Percentiles rank a stretch among this genome's conserved stretches.
phyloP scores from a whole-genome alignment of 2,329 filamentous ascomycete genomes.

The Gaeumannomyces sp. region DNA sequence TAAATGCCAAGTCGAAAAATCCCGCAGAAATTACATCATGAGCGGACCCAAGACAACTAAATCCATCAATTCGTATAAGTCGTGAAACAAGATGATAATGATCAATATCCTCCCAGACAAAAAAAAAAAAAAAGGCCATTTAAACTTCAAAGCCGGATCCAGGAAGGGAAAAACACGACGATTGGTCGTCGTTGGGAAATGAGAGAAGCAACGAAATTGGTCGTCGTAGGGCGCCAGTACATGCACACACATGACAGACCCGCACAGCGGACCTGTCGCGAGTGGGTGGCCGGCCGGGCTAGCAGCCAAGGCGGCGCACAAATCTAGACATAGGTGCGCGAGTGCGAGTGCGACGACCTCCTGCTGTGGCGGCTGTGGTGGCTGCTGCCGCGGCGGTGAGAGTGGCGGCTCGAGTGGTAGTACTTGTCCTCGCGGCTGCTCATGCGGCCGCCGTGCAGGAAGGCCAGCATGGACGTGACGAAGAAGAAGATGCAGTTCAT shows the following conservation, averaged over 20 bases:
- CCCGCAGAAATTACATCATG: background rate
- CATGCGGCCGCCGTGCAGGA: slow-evolving; percentile 42
- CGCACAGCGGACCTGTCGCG: no score
- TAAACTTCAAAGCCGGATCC: background rate
- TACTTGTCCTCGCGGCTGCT: slow-evolving; percentile 38
- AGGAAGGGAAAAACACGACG: background rate
- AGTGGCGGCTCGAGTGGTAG: slow-evolving; percentile 32
- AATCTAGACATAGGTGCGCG: slow-evolving; percentile 42
- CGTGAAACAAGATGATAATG: background rate
- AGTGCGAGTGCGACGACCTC: slow-evolving; percentile 41
- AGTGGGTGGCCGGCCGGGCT: no score
- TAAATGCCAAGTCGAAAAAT: background rate
- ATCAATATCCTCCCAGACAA: background rate
- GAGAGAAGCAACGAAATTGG: background rate
- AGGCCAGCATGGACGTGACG: slow-evolving; percentile 66
- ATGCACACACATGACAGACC: background rate
- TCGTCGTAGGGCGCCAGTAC: background rate
- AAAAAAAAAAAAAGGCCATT: background rate
- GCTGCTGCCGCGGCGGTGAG: slow-evolving; percentile 34
- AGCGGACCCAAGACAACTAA: background rate
- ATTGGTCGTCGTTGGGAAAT: background rate
- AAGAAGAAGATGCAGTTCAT: slow-evolving; percentile 82
- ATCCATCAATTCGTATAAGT: background rate
- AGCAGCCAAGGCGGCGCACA: background rate
- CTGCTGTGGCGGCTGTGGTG: slow-evolving; percentile 33